Percentiles rank a stretch among this genome's conserved stretches.
These are phyloP conservation scores for Acephala macrosclerotiorum DNA, from an alignment of 2,329 filamentous ascomycete genomes.

Conservation along the genomic window DNA sequence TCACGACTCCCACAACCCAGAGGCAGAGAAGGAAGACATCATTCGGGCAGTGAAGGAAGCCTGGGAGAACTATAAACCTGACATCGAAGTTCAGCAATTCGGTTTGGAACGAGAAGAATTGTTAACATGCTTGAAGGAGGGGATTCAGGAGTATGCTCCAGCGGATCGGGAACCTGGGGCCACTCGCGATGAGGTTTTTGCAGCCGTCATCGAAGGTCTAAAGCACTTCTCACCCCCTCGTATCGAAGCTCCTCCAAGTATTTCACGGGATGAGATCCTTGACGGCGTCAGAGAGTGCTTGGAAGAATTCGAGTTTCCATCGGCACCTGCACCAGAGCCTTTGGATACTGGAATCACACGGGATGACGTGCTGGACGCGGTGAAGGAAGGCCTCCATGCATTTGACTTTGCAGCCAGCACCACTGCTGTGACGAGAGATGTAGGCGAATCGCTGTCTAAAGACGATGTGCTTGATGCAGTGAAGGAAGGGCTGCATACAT, in stretches of 20 bases:
- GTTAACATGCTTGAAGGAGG: slow-evolving; percentile 84
- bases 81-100: slow-evolving; percentile 89
- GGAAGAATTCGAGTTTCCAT: slow-evolving; percentile 81
- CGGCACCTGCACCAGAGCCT: slow-evolving; percentile 64
- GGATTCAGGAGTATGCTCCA: slow-evolving; percentile 75
- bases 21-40: slow-evolving; percentile 81
- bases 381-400: slow-evolving; percentile 64
- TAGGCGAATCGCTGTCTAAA: slow-evolving; percentile 65
- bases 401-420: slow-evolving; percentile 53
- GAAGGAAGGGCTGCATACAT: slow-evolving; percentile 81
- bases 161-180: slow-evolving; percentile 59
- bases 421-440: slow-evolving; percentile 62
- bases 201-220: slow-evolving; percentile 84
- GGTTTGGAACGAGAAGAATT: slow-evolving; percentile 92
- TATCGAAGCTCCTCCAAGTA: slow-evolving; percentile 70
- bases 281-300: slow-evolving; percentile 85
- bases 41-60: slow-evolving; percentile 87
- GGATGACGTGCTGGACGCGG: slow-evolving; percentile 69
- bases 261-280: slow-evolving; percentile 85
- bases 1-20: slow-evolving; percentile 57
- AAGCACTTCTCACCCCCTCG: slow-evolving; percentile 80
- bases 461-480: slow-evolving; percentile 85
- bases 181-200: slow-evolving; percentile 84
- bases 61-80: slow-evolving; percentile 93
- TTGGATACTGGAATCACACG: slow-evolving; percentile 61